Percentiles rank a stretch among this genome's conserved stretches.
Conservation (phyloP, 2,329 filamentous ascomycete species). For the Teratosphaeria destructans region DNA sequence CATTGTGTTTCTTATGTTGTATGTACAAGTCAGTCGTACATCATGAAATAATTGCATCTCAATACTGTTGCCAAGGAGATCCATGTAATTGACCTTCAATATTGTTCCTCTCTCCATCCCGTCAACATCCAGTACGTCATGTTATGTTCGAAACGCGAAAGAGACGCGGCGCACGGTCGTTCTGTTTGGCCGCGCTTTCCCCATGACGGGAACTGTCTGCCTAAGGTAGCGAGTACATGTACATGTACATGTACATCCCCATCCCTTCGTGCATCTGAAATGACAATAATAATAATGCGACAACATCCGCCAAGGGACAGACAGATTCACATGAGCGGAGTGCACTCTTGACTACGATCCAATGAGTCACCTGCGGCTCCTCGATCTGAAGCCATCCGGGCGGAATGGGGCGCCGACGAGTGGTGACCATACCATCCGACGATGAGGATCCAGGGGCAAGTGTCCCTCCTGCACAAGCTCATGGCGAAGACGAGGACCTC, state of each 20-base stretch:
- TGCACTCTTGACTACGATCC: background rate
- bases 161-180: background rate
- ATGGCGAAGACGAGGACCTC: slow-evolving; percentile 4
- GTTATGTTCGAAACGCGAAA: background rate
- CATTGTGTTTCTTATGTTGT: slow-evolving; percentile 5
- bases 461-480: background rate
- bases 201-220: background rate
- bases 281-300: no score
- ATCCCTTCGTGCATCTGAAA: no score
- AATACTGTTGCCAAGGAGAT: no score
- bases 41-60: background rate
- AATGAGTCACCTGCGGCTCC: background rate
- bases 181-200: background rate
- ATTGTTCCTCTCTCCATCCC: background rate
- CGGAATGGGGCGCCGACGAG: slow-evolving; percentile 22
- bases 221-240: no score
- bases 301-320: no score
- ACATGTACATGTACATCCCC: no score
- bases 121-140: background rate
- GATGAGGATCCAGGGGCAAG: slow-evolving; percentile 12
- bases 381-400: slow-evolving; percentile 1
- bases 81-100: no score
- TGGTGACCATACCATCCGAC: slow-evolving; percentile 15
- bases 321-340: background rate
- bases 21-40: background rate